Evolutionary conservation across 1,284 basidiomycete genomes (phyloP).

Genomic region (Omphalotus olearius): DNA sequence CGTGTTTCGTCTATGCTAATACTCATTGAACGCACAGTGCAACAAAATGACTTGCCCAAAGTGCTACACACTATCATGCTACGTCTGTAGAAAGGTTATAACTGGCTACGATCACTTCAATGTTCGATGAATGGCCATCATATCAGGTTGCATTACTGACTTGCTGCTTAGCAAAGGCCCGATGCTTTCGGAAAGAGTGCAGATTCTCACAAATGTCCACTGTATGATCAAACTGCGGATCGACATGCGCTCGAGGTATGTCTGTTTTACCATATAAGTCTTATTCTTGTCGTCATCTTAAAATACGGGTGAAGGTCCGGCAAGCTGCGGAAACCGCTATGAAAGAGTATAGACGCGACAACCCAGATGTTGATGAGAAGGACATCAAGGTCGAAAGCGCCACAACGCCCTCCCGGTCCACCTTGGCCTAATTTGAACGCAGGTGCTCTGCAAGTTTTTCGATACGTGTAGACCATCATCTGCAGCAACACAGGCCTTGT

Average conservation of each 20-base stretch:
- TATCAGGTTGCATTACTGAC: neutral
- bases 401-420: neutral
- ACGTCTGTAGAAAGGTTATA: slow-evolving; percentile 70
- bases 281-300: neutral
- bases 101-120: slow-evolving; percentile 78
- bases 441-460: no score
- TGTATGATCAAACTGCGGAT: slow-evolving; percentile 70
- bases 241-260: slow-evolving; percentile 63
- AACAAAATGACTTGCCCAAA: slow-evolving; percentile 78
- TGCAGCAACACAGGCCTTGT: neutral
- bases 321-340: slow-evolving; percentile 64
- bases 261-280: slow-evolving; percentile 2
- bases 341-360: slow-evolving; percentile 48
- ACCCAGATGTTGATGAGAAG: slow-evolving; percentile 53
- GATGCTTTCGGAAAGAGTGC: slow-evolving; percentile 18
- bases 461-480: no score
- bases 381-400: slow-evolving; percentile 41
- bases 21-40: slow-evolving; percentile 41
- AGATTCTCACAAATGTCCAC: slow-evolving; percentile 46
- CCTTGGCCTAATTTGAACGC: slow-evolving; percentile 1
- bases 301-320: slow-evolving; percentile 46
- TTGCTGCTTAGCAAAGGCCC: slow-evolving; percentile 10
- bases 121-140: slow-evolving; percentile 24
- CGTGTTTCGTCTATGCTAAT: neutral
- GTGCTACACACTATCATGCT: slow-evolving; percentile 71